Evolutionary conservation across 331 rosid species (phyloP), one percentile per base, ranked within the genome.

Genomic region (Malus hybrid): DNA sequence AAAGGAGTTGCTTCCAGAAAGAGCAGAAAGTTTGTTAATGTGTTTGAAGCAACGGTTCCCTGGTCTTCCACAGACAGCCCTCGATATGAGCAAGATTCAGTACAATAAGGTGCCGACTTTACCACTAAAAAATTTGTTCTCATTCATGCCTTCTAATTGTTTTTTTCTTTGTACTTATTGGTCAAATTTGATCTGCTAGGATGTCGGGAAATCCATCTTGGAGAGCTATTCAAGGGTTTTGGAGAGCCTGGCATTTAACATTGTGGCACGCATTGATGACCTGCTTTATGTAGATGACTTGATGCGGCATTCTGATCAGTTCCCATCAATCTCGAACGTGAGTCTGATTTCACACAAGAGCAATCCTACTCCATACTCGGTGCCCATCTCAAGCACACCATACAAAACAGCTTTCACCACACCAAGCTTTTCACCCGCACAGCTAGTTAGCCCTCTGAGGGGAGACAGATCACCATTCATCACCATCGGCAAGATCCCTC

Each of bases 1-100:
- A 80, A 77, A 86, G 85, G 99, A 92, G 8, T 69, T 95, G 85
- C 90, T 95, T 52, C 92, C 97, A 5, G 97, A 95, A 72, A 84
- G 97, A 78, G 96, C 97, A 14, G 97, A 95, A 80, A 92, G 89
- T 81, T 89, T 95, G 67, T 69, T 95, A 32, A 85, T 89, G 54
- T 88, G 89, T 75, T 82, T 95, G 85, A 95, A 89, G 91, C 93
- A 92, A 73, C 91, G 93, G 24, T 92, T 95, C 82, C 93, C 99
- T 0, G 96, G 93, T 77, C 97, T 95, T 81, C 96, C 97, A 77
- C 99, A 92, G 84, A 87, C 99, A 14, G 46, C 93, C 73, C 77
- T 95, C 19, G 99, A 95, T 59, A 89, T 88, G 89, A 90, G 92
- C 89, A 95, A 95, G 87, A 92, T 95, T 76, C 99, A 95, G 81